A percentile compares a stretch with the other conserved stretches of the same genome.
Conservation (phyloP, 23 red algal genomes). For the Gracilaria gracilis region DNA sequence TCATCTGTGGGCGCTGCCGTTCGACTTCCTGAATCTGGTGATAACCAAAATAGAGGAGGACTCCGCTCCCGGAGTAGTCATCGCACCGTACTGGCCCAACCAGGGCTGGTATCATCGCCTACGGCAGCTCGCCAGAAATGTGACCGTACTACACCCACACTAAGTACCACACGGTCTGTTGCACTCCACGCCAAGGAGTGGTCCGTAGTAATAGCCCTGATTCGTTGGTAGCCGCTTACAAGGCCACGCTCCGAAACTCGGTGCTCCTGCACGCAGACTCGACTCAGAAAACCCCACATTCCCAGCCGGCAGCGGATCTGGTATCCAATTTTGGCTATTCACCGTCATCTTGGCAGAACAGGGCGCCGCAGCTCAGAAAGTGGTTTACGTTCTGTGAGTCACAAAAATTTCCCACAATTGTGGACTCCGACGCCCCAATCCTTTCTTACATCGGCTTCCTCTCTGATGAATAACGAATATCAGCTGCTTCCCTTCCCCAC, state of each 20-base stretch:
- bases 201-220: too few relatives aligned
- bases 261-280: too few relatives aligned
- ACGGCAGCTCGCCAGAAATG: neutral
- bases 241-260: too few relatives aligned
- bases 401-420: neutral
- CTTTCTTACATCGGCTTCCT: conserved; percentile 33
- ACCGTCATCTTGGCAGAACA: neutral
- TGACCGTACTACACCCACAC: neutral
- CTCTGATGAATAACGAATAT: neutral
- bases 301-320: conserved; percentile 3
- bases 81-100: neutral
- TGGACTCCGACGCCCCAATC: conserved; percentile 15
- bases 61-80: neutral
- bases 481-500: conserved; percentile 1
- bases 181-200: too few relatives aligned
- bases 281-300: too few relatives aligned
- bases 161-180: too few relatives aligned
- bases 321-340: neutral
- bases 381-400: conserved; percentile 18
- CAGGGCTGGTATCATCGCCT: neutral
- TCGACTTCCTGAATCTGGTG: conserved; percentile 20
- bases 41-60: conserved; percentile 7
- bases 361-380: conserved; percentile 7
- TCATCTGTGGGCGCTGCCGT: neutral
- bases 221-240: too few relatives aligned